Conservation (phyloP, 352 stramenopile species). For the Phytopythium litorale region DNA sequence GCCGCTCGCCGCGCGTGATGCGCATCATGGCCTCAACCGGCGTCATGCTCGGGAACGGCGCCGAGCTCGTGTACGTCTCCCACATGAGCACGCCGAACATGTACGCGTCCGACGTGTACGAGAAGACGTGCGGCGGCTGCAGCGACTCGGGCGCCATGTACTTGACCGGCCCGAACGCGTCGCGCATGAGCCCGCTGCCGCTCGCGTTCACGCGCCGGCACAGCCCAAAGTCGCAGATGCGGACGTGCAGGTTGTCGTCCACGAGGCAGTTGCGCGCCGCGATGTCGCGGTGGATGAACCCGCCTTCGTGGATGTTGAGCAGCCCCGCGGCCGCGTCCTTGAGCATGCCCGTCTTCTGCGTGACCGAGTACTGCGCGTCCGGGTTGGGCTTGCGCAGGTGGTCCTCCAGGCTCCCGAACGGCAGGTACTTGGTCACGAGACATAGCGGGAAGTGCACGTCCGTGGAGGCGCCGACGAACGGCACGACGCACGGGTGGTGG, state of each 20-base stretch:
- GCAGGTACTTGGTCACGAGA: slow-evolving; percentile 72
- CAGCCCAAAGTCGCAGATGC: slow-evolving; percentile 80
- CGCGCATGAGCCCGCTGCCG: slow-evolving; percentile 52
- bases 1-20: slow-evolving; percentile 56
- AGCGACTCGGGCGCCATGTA: slow-evolving; percentile 85
- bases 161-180: slow-evolving; percentile 68
- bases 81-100: slow-evolving; percentile 86
- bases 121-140: slow-evolving; percentile 68
- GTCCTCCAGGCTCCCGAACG: slow-evolving; percentile 68
- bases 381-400: slow-evolving; percentile 42
- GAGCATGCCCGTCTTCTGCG: slow-evolving; percentile 59
- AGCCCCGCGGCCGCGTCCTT: slow-evolving; percentile 68
- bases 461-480: slow-evolving; percentile 76
- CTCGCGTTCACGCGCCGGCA: slow-evolving; percentile 53
- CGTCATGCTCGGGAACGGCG: slow-evolving; percentile 52
- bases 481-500: slow-evolving; percentile 74
- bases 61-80: slow-evolving; percentile 60
- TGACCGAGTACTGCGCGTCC: slow-evolving; percentile 19
- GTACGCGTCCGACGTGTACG: slow-evolving; percentile 73
- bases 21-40: slow-evolving; percentile 60
- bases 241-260: slow-evolving; percentile 50
- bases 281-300: slow-evolving; percentile 81
- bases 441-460: slow-evolving; percentile 60
- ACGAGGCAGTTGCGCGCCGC: slow-evolving; percentile 78
- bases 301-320: slow-evolving; percentile 84